A percentile compares a stretch with the other conserved stretches of the same genome.
Evolutionary conservation across 2,329 filamentous ascomycete species (phyloP).

Genomic region (Alternaria ethzedia): DNA sequence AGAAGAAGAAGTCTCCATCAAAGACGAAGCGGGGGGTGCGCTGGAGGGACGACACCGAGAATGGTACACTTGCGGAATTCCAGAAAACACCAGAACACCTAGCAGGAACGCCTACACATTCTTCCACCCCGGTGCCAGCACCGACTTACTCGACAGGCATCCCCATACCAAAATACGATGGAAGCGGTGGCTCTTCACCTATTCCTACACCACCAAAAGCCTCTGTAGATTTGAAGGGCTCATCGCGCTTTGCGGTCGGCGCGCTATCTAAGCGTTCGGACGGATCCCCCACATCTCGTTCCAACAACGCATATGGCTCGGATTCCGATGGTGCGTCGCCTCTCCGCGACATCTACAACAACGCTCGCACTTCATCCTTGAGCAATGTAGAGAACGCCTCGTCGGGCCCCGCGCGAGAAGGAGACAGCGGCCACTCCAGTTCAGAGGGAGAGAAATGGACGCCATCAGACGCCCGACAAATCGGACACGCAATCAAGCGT

Average conservation of each 20-base stretch:
- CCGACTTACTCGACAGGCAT: slow-evolving; percentile 58
- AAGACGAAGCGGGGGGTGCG: slow-evolving; percentile 77
- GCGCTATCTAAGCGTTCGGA: slow-evolving; percentile 74
- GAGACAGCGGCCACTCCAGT: slow-evolving; percentile 44
- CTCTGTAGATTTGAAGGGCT: slow-evolving; percentile 65
- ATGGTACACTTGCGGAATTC: slow-evolving; percentile 86
- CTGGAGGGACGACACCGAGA: slow-evolving; percentile 90
- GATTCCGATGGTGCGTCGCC: slow-evolving; percentile 60
- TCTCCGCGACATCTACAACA: slow-evolving; percentile 54
- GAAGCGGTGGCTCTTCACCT: slow-evolving; percentile 59
- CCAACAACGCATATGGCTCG: slow-evolving; percentile 65
- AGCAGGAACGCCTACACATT: slow-evolving; percentile 63
- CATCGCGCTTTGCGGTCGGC: slow-evolving; percentile 84
- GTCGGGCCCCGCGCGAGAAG: slow-evolving; percentile 33
- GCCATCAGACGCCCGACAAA: slow-evolving; percentile 60
- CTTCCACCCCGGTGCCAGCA: slow-evolving; percentile 59
- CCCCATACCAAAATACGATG: slow-evolving; percentile 29
- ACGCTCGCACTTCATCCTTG: slow-evolving; percentile 59
- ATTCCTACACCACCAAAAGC: slow-evolving; percentile 63
- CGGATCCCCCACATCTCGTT: slow-evolving; percentile 67
- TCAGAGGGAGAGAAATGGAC: slow-evolving; percentile 61
- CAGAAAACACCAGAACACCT: slow-evolving; percentile 84
- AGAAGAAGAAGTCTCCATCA: slow-evolving; percentile 73
- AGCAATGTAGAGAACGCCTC: slow-evolving; percentile 56
- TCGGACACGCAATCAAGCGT: slow-evolving; percentile 63